A percentile compares a stretch with the other conserved stretches of the same genome.
phyloP scores from a whole-genome alignment of 2,329 filamentous ascomycete species.

The Colletotrichum zoysiae region DNA sequence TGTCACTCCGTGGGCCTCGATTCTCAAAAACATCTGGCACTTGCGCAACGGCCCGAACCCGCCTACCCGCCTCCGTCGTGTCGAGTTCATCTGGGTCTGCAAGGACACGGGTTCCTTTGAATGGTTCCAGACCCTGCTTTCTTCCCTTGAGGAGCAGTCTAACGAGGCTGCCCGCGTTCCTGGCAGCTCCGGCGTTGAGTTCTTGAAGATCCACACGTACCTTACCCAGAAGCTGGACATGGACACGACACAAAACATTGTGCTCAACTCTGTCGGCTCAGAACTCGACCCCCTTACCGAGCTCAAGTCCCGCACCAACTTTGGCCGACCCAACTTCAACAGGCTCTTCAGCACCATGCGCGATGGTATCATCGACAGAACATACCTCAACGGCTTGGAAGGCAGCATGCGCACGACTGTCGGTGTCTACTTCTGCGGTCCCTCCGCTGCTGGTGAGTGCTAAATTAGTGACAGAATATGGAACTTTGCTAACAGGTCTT shows the following conservation, averaged over 20 bases:
- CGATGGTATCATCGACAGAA: slow-evolving; percentile 85
- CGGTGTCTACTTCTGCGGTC: slow-evolving; percentile 98
- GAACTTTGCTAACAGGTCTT: slow-evolving; percentile 53
- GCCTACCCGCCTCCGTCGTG: slow-evolving; percentile 87
- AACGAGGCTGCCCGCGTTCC: slow-evolving; percentile 75
- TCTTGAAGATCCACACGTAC: slow-evolving; percentile 98
- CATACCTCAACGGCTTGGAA: slow-evolving; percentile 87
- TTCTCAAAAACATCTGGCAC: slow-evolving; percentile 98
- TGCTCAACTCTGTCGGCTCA: slow-evolving; percentile 92
- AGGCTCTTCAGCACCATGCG: slow-evolving; percentile 87
- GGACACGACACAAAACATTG: slow-evolving; percentile 96
- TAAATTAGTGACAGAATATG: background rate
- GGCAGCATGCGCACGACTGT: slow-evolving; percentile 83
- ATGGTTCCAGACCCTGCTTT: slow-evolving; percentile 97
- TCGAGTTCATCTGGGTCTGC: slow-evolving; percentile 99
- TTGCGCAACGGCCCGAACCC: slow-evolving; percentile 91
- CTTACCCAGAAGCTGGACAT: slow-evolving; percentile 93
- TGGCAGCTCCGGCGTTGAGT: slow-evolving; percentile 79
- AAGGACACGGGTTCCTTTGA: slow-evolving; percentile 96
- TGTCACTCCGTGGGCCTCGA: slow-evolving; percentile 87
- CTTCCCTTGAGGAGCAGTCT: slow-evolving; percentile 89
- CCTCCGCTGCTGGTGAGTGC: slow-evolving; percentile 74
- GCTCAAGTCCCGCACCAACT: slow-evolving; percentile 90
- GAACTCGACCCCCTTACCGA: slow-evolving; percentile 93
- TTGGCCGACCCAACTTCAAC: slow-evolving; percentile 90